Evolutionary conservation across 2,329 filamentous ascomycete genomes (phyloP).

Genomic region (Stagonosporopsis cucurbitacearum): DNA sequence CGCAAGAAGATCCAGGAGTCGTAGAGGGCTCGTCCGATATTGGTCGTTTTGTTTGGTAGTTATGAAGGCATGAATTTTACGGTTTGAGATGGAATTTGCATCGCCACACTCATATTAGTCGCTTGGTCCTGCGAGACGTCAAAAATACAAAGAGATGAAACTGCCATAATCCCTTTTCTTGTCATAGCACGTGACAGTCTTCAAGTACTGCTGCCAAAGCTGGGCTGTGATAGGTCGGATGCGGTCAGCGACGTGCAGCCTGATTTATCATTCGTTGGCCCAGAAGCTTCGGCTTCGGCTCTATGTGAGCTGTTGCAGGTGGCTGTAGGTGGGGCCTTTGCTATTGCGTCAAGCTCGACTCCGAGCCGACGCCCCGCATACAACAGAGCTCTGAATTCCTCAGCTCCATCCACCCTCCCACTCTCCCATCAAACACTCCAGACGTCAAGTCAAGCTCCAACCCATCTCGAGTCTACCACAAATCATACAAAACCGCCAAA

Average conservation of each 20-base stretch:
- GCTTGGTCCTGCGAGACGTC: slow-evolving; percentile 27
- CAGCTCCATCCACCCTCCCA: slow-evolving; percentile 14
- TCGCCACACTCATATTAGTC: slow-evolving; percentile 17
- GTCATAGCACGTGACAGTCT: slow-evolving; percentile 9
- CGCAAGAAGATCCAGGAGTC: slow-evolving; percentile 74
- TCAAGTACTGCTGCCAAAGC: not conserved
- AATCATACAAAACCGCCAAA: slow-evolving; percentile 65
- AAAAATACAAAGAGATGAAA: slow-evolving; percentile 22
- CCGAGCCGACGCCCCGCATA: slow-evolving; percentile 36
- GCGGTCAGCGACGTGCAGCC: slow-evolving; percentile 16
- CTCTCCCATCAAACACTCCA: slow-evolving; percentile 17
- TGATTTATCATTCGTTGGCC: slow-evolving; percentile 42
- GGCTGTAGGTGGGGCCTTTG: slow-evolving; percentile 21
- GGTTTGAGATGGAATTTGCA: slow-evolving; percentile 20
- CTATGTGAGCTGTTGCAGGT: slow-evolving; percentile 20
- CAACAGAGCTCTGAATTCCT: slow-evolving; percentile 29
- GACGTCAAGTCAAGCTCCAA: slow-evolving; percentile 23
- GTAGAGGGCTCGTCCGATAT: slow-evolving; percentile 40
- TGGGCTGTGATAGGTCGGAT: slow-evolving; percentile 15
- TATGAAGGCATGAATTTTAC: slow-evolving; percentile 33
- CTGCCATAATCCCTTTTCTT: not conserved
- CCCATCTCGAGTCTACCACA: slow-evolving; percentile 24
- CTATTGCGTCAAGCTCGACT: slow-evolving; percentile 40
- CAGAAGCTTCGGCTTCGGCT: slow-evolving; percentile 20
- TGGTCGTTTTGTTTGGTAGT: slow-evolving; percentile 26